Percentiles rank a stretch among this genome's conserved stretches.
Conservation (phyloP, 2,329 filamentous ascomycete species). For the Trichothecium roseum region DNA sequence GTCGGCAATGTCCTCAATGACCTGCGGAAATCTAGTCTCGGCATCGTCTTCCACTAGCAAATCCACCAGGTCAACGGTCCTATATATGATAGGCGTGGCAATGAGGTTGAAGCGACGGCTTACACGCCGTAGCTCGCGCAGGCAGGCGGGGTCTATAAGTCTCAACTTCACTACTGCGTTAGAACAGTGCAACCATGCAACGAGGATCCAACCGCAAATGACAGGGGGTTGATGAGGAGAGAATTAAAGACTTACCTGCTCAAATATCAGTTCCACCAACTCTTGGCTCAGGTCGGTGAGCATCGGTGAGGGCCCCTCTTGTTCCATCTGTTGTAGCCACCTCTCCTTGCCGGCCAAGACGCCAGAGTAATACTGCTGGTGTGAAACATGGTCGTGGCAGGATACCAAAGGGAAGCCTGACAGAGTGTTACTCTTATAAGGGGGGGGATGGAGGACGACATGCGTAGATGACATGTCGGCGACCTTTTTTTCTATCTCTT, state of each 20-base stretch:
- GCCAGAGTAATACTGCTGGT: no score
- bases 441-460: not conserved
- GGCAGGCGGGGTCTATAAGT: slow-evolving; percentile 21
- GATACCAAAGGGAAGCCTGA: no score
- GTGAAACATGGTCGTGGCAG: no score
- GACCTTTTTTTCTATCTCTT: not conserved
- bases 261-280: slow-evolving; percentile 28
- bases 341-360: no score
- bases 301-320: no score
- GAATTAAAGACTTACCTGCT: slow-evolving; percentile 21
- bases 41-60: slow-evolving; percentile 22
- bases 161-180: slow-evolving; percentile 29
- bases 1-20: slow-evolving; percentile 22
- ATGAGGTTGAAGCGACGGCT: slow-evolving; percentile 29
- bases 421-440: slow-evolving; percentile 5
- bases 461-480: not conserved
- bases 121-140: slow-evolving; percentile 23
- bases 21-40: slow-evolving; percentile 19
- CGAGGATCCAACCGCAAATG: not conserved
- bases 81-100: slow-evolving; percentile 31
- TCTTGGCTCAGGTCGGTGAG: slow-evolving; percentile 29
- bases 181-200: not conserved
- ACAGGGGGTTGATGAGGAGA: not conserved
- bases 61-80: slow-evolving; percentile 24
- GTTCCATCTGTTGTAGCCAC: no score